Percentiles rank a stretch among this genome's conserved stretches.
phyloP scores from a whole-genome alignment of 148 eudicot genomes.

The Persicaria maculosa region DNA sequence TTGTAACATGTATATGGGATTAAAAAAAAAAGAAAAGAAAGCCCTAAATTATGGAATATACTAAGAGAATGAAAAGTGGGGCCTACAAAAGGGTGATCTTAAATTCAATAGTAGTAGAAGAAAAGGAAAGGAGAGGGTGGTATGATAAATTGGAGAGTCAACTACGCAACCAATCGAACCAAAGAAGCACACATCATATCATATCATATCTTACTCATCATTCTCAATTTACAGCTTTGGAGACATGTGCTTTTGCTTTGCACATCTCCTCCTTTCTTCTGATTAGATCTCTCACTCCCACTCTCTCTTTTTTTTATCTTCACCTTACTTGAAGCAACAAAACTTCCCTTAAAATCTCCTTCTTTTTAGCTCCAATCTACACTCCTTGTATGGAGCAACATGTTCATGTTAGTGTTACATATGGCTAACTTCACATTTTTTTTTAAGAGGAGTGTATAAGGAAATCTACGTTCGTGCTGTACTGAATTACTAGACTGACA shows the following conservation, averaged over 20 bases:
- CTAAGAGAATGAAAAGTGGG: neutral
- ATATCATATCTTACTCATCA: neutral
- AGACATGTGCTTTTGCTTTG: constrained; percentile 4
- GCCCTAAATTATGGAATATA: constrained; percentile 1
- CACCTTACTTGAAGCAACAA: constrained; percentile 11
- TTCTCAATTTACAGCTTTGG: constrained; percentile 5
- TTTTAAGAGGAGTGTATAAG: too few species aligned
- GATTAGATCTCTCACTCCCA: neutral
- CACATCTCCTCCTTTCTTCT: neutral
- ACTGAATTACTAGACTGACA: too few species aligned
- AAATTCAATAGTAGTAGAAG: neutral
- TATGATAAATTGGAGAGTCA: neutral
- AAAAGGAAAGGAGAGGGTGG: neutral
- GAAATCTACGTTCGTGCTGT: too few species aligned
- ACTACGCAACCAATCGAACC: constrained; percentile 7
- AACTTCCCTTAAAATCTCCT: neutral
- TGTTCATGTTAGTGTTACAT: too few species aligned
- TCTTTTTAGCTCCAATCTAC: neutral
- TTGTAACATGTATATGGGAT: neutral
- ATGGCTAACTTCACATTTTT: too few species aligned
- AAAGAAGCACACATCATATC: neutral
- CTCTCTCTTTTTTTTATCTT: neutral
- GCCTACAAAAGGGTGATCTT: too few species aligned
- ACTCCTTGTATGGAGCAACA: neutral
- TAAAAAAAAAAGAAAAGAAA: neutral